Conservation (phyloP, 768 basidiomycete species). For the Phanerodontia chrysosporium region DNA sequence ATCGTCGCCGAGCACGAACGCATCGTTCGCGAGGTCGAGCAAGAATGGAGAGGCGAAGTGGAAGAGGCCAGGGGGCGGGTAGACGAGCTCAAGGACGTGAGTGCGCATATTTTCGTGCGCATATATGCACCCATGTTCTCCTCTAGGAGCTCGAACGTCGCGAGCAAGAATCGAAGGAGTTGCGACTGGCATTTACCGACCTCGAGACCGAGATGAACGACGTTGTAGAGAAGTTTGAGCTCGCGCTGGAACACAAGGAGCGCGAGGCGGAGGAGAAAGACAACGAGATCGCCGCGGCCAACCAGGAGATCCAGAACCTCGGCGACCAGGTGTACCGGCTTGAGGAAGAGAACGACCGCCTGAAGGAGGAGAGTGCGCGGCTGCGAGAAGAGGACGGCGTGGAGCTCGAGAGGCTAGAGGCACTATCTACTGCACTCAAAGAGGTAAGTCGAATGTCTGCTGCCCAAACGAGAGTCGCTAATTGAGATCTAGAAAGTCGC, state of each 20-base stretch:
- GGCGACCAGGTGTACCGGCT: conserved; percentile 74
- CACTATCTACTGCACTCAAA: conserved; percentile 68
- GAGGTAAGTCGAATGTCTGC: conserved; percentile 48
- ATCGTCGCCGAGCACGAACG: conserved; percentile 69
- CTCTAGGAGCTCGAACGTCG: conserved; percentile 69
- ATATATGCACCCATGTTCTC: conserved; percentile 5
- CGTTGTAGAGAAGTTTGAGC: conserved; percentile 70
- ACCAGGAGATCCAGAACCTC: conserved; percentile 74
- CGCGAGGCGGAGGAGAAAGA: conserved; percentile 78
- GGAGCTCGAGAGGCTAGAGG: conserved; percentile 68
- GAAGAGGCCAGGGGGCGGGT: conserved; percentile 75
- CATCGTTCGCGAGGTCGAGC: conserved; percentile 70
- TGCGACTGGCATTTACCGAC: conserved; percentile 69
- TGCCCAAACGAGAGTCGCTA: not conserved
- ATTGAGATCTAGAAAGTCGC: conserved; percentile 55
- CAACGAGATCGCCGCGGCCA: conserved; percentile 66
- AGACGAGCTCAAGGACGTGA: conserved; percentile 74
- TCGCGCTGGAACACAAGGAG: conserved; percentile 71
- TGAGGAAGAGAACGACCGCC: conserved; percentile 80
- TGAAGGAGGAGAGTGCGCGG: conserved; percentile 67
- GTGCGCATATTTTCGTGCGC: conserved; percentile 16
- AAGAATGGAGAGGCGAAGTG: conserved; percentile 86
- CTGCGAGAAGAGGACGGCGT: conserved; percentile 67
- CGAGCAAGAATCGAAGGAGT: conserved; percentile 73
- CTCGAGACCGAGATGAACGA: conserved; percentile 70